Evolutionary conservation across 2,329 filamentous ascomycete genomes (phyloP).

Genomic region (Fusarium hostae): DNA sequence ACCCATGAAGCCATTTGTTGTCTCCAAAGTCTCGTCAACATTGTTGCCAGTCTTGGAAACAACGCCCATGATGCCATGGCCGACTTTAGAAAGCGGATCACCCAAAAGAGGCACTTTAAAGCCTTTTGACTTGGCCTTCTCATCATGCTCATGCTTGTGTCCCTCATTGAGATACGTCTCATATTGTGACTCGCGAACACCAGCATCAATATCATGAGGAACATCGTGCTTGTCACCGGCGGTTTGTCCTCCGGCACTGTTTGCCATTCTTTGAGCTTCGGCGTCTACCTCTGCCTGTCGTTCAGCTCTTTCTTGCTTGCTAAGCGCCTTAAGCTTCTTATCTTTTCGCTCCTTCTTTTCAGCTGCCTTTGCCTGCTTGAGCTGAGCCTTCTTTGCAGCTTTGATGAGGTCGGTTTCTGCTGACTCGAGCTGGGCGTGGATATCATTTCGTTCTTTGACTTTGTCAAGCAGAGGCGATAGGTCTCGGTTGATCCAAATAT

Average conservation of each 20-base stretch:
- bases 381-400: constrained; percentile 79
- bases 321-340: constrained; percentile 59
- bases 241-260: constrained; percentile 60
- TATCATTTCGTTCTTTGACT: constrained; percentile 76
- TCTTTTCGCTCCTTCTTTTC: constrained; percentile 72
- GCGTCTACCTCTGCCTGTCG: constrained; percentile 62
- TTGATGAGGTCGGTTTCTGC: constrained; percentile 89
- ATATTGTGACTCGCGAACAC: constrained; percentile 53
- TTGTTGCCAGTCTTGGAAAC: constrained; percentile 60
- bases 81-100: constrained; percentile 58
- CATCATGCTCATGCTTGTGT: constrained; percentile 33
- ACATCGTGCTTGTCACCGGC: constrained; percentile 64
- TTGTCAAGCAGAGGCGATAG: constrained; percentile 88
- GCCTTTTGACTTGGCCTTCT: constrained; percentile 38
- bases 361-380: constrained; percentile 71
- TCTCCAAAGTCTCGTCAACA: constrained; percentile 63
- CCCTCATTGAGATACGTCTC: constrained; percentile 25
- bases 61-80: constrained; percentile 60
- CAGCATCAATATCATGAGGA: constrained; percentile 62
- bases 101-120: constrained; percentile 49
- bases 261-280: constrained; percentile 62
- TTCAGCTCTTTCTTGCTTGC: constrained; percentile 62
- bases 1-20: constrained; percentile 64
- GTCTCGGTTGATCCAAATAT: constrained; percentile 96
- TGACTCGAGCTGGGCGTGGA: constrained; percentile 79